These are phyloP conservation scores for Backusella mclennaniae DNA, from an alignment of 192 early-diverging fungal genomes.

Conservation along the genomic window DNA sequence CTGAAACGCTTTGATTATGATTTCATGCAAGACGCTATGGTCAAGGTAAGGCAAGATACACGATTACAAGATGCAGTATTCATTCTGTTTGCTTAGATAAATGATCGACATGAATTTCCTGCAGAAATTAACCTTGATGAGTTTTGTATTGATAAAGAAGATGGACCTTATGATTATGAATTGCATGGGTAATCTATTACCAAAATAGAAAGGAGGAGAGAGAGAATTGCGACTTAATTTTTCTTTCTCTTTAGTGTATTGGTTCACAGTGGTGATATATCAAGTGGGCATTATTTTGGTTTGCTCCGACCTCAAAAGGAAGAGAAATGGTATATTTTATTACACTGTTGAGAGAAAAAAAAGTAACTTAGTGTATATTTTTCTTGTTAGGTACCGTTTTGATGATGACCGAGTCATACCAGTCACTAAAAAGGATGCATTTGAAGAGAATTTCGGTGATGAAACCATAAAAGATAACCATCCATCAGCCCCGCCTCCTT, in stretches of 20 bases:
- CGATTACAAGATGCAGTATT: not conserved
- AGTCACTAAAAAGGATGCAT: constrained; percentile 75
- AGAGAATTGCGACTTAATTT: not conserved
- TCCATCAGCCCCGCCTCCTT: constrained; percentile 22
- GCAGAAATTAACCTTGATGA: constrained; percentile 79
- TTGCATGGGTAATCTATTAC: constrained; percentile 73
- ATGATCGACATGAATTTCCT: constrained; percentile 96
- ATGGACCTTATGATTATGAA: constrained; percentile 70
- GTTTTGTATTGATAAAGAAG: constrained; percentile 70
- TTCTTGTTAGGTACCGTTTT: constrained; percentile 65
- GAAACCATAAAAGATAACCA: constrained; percentile 43
- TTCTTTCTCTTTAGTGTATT: constrained; percentile 63
- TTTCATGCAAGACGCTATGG: constrained; percentile 82
- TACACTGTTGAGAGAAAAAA: not conserved
- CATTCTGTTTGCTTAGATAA: constrained; percentile 55
- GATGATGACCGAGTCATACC: constrained; percentile 96
- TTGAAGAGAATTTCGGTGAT: constrained; percentile 96
- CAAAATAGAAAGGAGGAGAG: not conserved
- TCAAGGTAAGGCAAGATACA: constrained; percentile 62
- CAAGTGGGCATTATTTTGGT: constrained; percentile 95
- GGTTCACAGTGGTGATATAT: constrained; percentile 94
- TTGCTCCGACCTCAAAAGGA: constrained; percentile 81
- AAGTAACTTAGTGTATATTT: not conserved
- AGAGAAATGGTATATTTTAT: constrained; percentile 62
- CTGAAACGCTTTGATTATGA: constrained; percentile 99